Conservation (phyloP, 192 early-diverging fungal genomes). For the Linnemannia zychae region DNA sequence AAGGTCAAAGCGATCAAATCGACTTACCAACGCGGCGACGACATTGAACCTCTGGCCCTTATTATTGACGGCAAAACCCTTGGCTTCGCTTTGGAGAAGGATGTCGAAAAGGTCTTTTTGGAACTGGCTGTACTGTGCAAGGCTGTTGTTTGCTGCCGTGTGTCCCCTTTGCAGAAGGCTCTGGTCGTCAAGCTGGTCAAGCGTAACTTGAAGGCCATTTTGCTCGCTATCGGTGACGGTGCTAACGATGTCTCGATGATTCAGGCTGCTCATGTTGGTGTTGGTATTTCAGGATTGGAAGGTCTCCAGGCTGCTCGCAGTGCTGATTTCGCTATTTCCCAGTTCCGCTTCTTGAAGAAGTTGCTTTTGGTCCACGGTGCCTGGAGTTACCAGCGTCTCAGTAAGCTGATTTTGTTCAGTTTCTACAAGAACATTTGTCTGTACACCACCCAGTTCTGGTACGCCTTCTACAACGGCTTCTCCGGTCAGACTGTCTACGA, state of each 20-base stretch:
- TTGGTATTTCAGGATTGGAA: slow-evolving; percentile 97
- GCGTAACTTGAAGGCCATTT: slow-evolving; percentile 87
- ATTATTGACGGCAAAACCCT: slow-evolving; percentile 96
- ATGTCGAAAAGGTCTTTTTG: slow-evolving; percentile 83
- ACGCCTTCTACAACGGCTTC: slow-evolving; percentile 93
- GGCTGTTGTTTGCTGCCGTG: slow-evolving; percentile 98
- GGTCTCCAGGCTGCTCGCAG: slow-evolving; percentile 97
- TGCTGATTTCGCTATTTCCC: slow-evolving; percentile 99
- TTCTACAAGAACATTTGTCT: slow-evolving; percentile 99
- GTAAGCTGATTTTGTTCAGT: slow-evolving; percentile 96
- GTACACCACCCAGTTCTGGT: slow-evolving; percentile 99
- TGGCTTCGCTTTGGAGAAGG: slow-evolving; percentile 93
- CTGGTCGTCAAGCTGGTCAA: slow-evolving; percentile 99
- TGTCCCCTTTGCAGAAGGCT: slow-evolving; percentile 98
- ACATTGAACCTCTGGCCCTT: slow-evolving; percentile 81
- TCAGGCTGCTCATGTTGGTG: slow-evolving; percentile 98
- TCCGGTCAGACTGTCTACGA: slow-evolving; percentile 98
- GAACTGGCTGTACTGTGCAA: slow-evolving; percentile 94
- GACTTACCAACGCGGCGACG: slow-evolving; percentile 56
- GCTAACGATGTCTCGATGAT: slow-evolving; percentile 99
- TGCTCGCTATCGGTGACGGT: slow-evolving; percentile 98
- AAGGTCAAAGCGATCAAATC: slow-evolving; percentile 87
- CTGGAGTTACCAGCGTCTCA: slow-evolving; percentile 96
- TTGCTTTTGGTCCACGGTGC: slow-evolving; percentile 96
- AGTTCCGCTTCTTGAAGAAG: slow-evolving; percentile 96